Conservation (phyloP, 2,329 filamentous ascomycete genomes). For the Cryoendolithus antarcticus region DNA sequence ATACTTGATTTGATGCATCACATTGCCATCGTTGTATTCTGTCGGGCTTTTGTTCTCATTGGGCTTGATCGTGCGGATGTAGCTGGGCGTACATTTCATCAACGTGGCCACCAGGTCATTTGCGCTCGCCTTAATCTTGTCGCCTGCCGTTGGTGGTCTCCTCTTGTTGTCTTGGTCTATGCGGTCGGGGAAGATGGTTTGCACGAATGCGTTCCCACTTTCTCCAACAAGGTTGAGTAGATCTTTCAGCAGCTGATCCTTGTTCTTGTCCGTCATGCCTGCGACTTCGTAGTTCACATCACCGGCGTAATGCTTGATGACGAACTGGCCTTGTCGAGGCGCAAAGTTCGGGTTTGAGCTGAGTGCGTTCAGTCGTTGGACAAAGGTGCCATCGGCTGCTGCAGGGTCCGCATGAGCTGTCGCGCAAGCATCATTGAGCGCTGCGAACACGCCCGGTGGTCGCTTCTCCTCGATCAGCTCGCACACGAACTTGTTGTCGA, state of each 20-base stretch:
- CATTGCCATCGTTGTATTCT: slow-evolving; percentile 85
- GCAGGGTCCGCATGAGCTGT: slow-evolving; percentile 94
- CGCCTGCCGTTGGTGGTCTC: slow-evolving; percentile 84
- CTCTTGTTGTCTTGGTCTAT: slow-evolving; percentile 94
- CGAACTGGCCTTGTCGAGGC: slow-evolving; percentile 86
- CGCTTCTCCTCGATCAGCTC: slow-evolving; percentile 87
- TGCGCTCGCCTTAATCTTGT: slow-evolving; percentile 88
- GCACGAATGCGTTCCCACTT: slow-evolving; percentile 76
- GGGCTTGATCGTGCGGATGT: slow-evolving; percentile 97
- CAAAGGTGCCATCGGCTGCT: slow-evolving; percentile 91
- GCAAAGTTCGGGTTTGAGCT: slow-evolving; percentile 79
- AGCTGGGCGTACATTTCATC: slow-evolving; percentile 95
- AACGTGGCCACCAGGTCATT: slow-evolving; percentile 89
- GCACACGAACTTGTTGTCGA: slow-evolving; percentile 98
- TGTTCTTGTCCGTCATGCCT: slow-evolving; percentile 99
- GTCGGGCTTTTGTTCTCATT: slow-evolving; percentile 96
- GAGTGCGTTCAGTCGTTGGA: slow-evolving; percentile 82
- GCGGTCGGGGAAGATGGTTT: slow-evolving; percentile 78
- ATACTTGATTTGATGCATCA: slow-evolving; percentile 97
- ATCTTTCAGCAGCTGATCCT: slow-evolving; percentile 92
- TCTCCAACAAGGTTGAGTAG: slow-evolving; percentile 73
- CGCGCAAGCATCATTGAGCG: slow-evolving; percentile 93
- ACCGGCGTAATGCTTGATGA: slow-evolving; percentile 97
- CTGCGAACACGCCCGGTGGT: slow-evolving; percentile 86
- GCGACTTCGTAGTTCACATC: slow-evolving; percentile 91